Evolutionary conservation across 129 eudicot genomes (phyloP).

Genomic region (Tagetes erecta): DNA sequence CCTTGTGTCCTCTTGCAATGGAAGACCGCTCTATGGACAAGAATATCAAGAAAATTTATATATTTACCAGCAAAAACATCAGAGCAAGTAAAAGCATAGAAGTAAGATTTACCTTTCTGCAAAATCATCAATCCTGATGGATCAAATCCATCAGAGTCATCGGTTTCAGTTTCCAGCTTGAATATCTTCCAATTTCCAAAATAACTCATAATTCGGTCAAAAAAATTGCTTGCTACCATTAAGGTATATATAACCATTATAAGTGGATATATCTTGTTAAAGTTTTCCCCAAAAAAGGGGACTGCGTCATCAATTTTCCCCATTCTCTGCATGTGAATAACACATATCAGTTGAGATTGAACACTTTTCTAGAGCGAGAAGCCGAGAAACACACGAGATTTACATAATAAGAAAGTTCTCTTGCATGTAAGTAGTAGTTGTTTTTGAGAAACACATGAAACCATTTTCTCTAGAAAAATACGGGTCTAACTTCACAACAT

Average conservation of each 20-base stretch:
- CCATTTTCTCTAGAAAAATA: too few species aligned
- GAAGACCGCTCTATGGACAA: conserved; percentile 68
- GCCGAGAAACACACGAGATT: too few species aligned
- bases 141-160: conserved; percentile 72
- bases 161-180: conserved; percentile 42
- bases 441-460: too few species aligned
- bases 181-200: conserved; percentile 81
- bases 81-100: not conserved
- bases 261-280: conserved; percentile 74
- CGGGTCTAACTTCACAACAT: too few species aligned
- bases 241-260: conserved; percentile 84
- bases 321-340: conserved; percentile 69
- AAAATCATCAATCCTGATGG: conserved; percentile 68
- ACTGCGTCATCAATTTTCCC: conserved; percentile 85
- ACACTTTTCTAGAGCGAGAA: not conserved
- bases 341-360: not conserved
- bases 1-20: conserved; percentile 82
- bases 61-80: too few species aligned
- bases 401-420: too few species aligned
- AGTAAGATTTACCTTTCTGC: conserved; percentile 47
- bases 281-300: conserved; percentile 77
- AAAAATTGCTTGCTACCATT: conserved; percentile 63
- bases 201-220: conserved; percentile 50
- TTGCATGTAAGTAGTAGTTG: too few species aligned
- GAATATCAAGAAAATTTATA: not conserved